phyloP scores from a whole-genome alignment of 306 rosid genomes.

The Vigna mungo region DNA sequence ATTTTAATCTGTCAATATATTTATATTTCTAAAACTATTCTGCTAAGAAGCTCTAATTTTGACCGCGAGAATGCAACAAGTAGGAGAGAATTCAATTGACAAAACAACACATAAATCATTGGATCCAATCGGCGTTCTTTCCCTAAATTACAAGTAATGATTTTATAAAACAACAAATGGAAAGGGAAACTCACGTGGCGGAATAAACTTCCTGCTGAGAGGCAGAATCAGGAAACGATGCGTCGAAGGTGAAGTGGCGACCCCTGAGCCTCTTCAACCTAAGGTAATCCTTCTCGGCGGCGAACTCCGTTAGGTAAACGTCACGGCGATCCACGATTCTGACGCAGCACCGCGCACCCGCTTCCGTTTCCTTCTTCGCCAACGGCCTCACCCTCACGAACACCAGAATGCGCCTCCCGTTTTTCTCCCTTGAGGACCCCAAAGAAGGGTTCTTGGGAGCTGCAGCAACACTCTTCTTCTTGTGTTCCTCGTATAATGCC shows the following conservation, averaged over 20 bases:
- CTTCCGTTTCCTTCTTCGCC: slow-evolving; percentile 82
- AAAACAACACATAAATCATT: no score
- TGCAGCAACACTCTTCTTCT: slow-evolving; percentile 60
- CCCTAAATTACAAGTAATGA: no score
- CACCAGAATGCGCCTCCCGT: slow-evolving; percentile 71
- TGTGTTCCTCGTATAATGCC: slow-evolving; percentile 72
- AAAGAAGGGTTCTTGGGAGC: slow-evolving; percentile 54
- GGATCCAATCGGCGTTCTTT: no score
- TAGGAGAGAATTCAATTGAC: no score
- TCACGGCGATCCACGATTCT: slow-evolving; percentile 75
- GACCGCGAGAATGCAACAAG: no score
- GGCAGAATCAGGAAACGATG: slow-evolving; percentile 74
- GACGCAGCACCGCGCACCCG: slow-evolving; percentile 76
- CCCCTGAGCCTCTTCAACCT: slow-evolving; percentile 89
- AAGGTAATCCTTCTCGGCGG: slow-evolving; percentile 78
- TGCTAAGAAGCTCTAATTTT: no score
- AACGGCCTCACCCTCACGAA: slow-evolving; percentile 92
- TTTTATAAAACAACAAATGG: not conserved
- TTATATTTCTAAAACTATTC: no score
- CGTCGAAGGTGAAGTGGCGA: slow-evolving; percentile 80
- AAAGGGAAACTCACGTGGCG: slow-evolving; percentile 69
- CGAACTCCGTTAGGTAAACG: slow-evolving; percentile 82
- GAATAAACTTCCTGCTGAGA: slow-evolving; percentile 84
- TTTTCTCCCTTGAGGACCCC: not conserved
- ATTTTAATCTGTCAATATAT: no score